A percentile compares a stretch with the other conserved stretches of the same genome.
These are phyloP conservation scores for Spathaspora hagerdaliae DNA, from an alignment of 805 yeast genomes.

Conservation along the genomic window DNA sequence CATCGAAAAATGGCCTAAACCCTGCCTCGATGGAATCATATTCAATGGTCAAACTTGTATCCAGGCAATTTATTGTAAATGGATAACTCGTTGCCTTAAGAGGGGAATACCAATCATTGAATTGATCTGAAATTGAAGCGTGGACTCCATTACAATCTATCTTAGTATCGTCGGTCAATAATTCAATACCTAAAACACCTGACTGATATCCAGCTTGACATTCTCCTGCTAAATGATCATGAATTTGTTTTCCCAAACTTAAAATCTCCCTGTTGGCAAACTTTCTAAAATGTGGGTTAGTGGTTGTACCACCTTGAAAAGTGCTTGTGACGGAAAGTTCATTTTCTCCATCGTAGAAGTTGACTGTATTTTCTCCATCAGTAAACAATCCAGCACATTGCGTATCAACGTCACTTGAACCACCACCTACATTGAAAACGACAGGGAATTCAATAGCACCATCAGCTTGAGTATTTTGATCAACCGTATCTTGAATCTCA, in stretches of 20 bases:
- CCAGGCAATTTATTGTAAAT: conserved; percentile 12
- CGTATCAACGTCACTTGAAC: conserved; percentile 9
- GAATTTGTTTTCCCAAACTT: conserved; percentile 6
- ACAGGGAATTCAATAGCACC: conserved; percentile 14
- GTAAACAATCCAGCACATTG: conserved; percentile 8
- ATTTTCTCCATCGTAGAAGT: conserved; percentile 7
- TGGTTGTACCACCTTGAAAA: not conserved
- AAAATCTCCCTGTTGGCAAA: conserved; percentile 8
- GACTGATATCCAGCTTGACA: conserved; percentile 17
- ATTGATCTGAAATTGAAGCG: conserved; percentile 13
- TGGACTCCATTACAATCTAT: conserved; percentile 18
- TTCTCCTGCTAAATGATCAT: conserved; percentile 9
- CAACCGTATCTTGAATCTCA: conserved; percentile 6
- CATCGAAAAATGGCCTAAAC: conserved; percentile 12
- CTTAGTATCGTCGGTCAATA: conserved; percentile 3
- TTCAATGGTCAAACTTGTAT: conserved; percentile 4
- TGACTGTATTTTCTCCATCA: conserved; percentile 13
- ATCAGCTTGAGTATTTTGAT: conserved; percentile 1
- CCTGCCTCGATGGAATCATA: conserved; percentile 24
- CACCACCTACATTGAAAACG: conserved; percentile 13
- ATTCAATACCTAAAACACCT: conserved; percentile 17
- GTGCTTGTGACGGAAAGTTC: not conserved
- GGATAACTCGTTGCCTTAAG: conserved; percentile 1
- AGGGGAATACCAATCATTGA: conserved; percentile 20
- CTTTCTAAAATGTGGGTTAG: not conserved